Percentiles rank a stretch among this genome's conserved stretches.
Conservation (phyloP, 1,284 basidiomycete species). For the Ustanciosporium gigantosporum region DNA sequence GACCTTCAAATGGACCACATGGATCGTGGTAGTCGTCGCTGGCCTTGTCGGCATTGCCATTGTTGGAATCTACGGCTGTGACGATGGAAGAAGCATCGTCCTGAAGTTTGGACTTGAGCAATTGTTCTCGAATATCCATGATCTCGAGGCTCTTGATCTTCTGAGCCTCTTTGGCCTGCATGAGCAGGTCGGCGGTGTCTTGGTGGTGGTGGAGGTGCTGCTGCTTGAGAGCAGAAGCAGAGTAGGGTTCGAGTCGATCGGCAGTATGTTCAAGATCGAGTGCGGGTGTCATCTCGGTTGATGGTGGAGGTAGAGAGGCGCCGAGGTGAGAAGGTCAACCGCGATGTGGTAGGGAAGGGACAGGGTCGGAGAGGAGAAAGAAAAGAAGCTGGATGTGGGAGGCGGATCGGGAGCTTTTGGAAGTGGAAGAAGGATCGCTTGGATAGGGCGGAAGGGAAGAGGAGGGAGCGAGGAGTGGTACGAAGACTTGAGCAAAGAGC, state of each 20-base stretch:
- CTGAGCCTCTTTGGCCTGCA: conserved; percentile 37
- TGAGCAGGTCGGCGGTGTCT: conserved; percentile 36
- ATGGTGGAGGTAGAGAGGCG: conserved; percentile 41
- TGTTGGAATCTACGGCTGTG: conserved; percentile 33
- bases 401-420: conserved; percentile 44
- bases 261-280: conserved; percentile 36
- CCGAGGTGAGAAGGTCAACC: conserved; percentile 34
- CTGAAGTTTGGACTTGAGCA: conserved; percentile 20
- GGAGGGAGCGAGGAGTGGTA: conserved; percentile 2
- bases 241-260: conserved; percentile 31
- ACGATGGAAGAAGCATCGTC: conserved; percentile 27
- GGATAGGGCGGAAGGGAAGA: conserved; percentile 13
- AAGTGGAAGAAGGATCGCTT: conserved; percentile 31
- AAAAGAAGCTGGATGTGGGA: conserved; percentile 1
- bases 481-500: conserved; percentile 7
- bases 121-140: conserved; percentile 34
- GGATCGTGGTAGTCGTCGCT: conserved; percentile 30
- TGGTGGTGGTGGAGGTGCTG: conserved; percentile 26
- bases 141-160: conserved; percentile 34
- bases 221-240: conserved; percentile 8
- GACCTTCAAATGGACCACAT: conserved; percentile 63
- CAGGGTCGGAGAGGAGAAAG: conserved; percentile 6
- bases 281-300: conserved; percentile 43
- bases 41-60: conserved; percentile 18
- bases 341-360: conserved; percentile 12